These are phyloP conservation scores for Aspergillus persii DNA, from an alignment of 2,329 filamentous ascomycete genomes.

Conservation along the genomic window DNA sequence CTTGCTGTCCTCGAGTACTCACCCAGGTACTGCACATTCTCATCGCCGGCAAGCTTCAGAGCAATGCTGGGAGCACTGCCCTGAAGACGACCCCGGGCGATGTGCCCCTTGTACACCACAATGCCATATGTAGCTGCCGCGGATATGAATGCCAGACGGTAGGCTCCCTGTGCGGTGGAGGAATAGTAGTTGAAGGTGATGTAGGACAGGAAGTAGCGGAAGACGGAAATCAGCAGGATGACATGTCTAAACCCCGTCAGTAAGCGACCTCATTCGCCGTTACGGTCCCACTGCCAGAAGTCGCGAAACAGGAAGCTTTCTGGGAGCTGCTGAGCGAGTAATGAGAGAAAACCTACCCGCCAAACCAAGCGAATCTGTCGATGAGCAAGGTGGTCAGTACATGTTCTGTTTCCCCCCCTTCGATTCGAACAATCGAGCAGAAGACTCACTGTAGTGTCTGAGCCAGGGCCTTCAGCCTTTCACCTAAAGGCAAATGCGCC, in stretches of 20 bases:
- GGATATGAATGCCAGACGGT: constrained; percentile 85
- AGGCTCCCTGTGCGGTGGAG: constrained; percentile 74
- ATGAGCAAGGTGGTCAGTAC: constrained; percentile 34
- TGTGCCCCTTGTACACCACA: constrained; percentile 96
- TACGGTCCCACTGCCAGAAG: neutral
- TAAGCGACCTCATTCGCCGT: constrained; percentile 18
- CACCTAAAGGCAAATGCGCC: constrained; percentile 65
- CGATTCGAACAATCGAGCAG: constrained; percentile 28
- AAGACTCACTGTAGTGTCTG: constrained; percentile 86
- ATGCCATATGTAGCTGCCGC: constrained; percentile 94
- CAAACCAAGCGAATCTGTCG: constrained; percentile 67
- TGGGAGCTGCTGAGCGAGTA: neutral
- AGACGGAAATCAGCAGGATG: constrained; percentile 75
- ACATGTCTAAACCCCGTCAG: constrained; percentile 65
- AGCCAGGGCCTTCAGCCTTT: constrained; percentile 74
- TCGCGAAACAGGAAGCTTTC: neutral
- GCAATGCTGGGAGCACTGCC: constrained; percentile 61
- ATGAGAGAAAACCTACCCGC: constrained; percentile 61
- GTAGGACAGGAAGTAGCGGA: constrained; percentile 82
- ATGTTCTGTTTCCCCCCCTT: neutral
- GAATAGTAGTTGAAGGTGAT: constrained; percentile 84
- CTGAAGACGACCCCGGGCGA: constrained; percentile 75
- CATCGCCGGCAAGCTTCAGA: constrained; percentile 72
- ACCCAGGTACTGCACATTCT: constrained; percentile 98
- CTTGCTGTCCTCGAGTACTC: constrained; percentile 39